phyloP scores from a whole-genome alignment of 495 filamentous ascomycete genomes.

The Podospora pseudoanserina region DNA sequence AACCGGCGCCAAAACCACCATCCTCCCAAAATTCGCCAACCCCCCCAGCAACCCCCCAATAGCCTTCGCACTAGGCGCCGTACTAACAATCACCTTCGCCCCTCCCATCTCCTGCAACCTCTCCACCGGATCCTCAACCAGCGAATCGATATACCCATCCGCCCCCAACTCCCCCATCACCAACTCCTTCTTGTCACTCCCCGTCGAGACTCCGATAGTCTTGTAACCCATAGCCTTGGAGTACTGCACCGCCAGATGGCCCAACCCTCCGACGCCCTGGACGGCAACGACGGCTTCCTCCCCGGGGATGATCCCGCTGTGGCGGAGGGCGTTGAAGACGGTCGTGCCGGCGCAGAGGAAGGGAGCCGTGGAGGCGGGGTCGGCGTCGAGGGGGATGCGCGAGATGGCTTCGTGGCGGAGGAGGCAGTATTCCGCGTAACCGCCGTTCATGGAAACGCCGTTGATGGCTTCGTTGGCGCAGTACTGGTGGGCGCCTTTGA shows the following conservation, averaged over 20 bases:
- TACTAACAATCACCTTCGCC: slow-evolving; percentile 58
- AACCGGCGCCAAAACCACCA: slow-evolving; percentile 54
- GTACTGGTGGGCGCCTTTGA: slow-evolving; percentile 47
- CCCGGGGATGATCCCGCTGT: slow-evolving; percentile 48
- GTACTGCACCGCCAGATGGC: not conserved
- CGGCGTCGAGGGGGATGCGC: slow-evolving; percentile 51
- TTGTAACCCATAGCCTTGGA: not conserved
- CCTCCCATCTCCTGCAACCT: slow-evolving; percentile 56
- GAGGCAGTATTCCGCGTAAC: slow-evolving; percentile 59
- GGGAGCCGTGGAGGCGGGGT: slow-evolving; percentile 57
- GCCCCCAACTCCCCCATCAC: slow-evolving; percentile 56
- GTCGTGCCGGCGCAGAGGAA: slow-evolving; percentile 66
- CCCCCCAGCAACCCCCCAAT: slow-evolving; percentile 50
- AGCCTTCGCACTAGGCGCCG: slow-evolving; percentile 55
- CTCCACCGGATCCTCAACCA: slow-evolving; percentile 47
- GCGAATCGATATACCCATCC: slow-evolving; percentile 60
- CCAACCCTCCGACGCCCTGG: not conserved
- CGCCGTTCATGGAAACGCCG: slow-evolving; percentile 48
- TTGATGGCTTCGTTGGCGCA: slow-evolving; percentile 47
- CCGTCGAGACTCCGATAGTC: slow-evolving; percentile 54
- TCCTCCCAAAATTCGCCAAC: slow-evolving; percentile 51
- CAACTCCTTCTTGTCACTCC: slow-evolving; percentile 53
- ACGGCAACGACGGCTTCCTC: slow-evolving; percentile 54
- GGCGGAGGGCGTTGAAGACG: slow-evolving; percentile 63
- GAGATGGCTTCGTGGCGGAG: slow-evolving; percentile 59